Base-by-base conservation (phyloP, 768 basidiomycete species). In the Boletus reticulatus region DNA sequence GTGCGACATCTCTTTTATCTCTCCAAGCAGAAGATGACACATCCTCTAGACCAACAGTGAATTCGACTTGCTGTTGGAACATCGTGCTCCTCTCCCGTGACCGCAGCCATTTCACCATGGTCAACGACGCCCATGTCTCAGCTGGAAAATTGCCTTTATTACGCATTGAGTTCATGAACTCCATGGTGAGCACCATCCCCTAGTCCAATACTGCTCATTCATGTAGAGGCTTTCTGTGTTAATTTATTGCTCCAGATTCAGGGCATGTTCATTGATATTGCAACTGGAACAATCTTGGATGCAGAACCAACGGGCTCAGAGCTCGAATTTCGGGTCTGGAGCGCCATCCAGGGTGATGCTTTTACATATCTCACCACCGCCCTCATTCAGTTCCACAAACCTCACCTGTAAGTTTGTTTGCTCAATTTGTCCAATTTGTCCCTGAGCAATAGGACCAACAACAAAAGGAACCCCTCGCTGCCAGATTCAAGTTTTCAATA, bases 261-360 rank as follows among this genome's bases (percentile, higher is more conserved):
- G n/a, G n/a, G n/a, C n/a, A n/a, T n/a, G n/a, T n/a, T n/a, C n/a
- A n/a, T n/a, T n/a, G n/a, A n/a, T n/a, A n/a, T n/a, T n/a, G n/a
- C n/a, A n/a, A n/a, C n/a, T n/a, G n/a, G n/a, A 67, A 64, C 2
- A 81, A 80, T 53, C 72, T 67, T 3, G 78, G 80, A 2, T 80
- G 79, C 50, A 72, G 73, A 17, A 75, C 74, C 11, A 4, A 46
- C 1, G 78, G 77, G 1, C 79, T 68, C 62, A 50, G 85, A 89
- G 50, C 78, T 95, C 41, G 92, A 94, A 69, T 82, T 79, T 2
- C 85, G 90, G 56, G 83, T 93, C 20, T 88, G 87, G 84, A 83
- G 82, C 61, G 90, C 91, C 4, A 85, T 96, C 2, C 88, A 93
- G 67, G 87, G 86, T 1, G 89, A 91, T 62, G 83, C 85, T 4